A percentile compares a stretch with the other conserved stretches of the same genome.
phyloP scores from a whole-genome alignment of 2,329 filamentous ascomycete genomes.

The Byssochlamys sp. region DNA sequence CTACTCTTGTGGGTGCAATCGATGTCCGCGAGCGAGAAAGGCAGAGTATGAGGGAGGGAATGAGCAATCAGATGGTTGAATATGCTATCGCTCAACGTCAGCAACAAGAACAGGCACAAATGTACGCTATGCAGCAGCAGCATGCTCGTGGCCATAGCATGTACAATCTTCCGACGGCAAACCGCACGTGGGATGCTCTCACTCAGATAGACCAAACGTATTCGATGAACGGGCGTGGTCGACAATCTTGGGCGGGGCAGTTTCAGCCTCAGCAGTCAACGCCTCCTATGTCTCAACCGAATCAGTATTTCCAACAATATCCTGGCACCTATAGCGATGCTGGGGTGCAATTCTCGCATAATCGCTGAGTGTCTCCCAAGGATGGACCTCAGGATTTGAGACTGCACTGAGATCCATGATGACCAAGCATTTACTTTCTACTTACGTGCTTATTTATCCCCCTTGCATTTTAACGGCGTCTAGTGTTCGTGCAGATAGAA shows the following conservation, averaged over 20 bases:
- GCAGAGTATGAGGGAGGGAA: conserved; percentile 57
- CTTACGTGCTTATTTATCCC: background rate
- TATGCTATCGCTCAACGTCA: conserved; percentile 62
- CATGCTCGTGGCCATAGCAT: conserved; percentile 17
- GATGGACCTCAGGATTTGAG: background rate
- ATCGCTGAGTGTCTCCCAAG: background rate
- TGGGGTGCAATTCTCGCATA: conserved; percentile 13
- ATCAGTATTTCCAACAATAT: conserved; percentile 18
- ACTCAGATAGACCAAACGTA: conserved; percentile 22
- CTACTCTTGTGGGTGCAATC: conserved; percentile 67
- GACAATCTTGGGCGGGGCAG: conserved; percentile 25
- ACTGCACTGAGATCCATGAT: background rate
- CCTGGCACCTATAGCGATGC: conserved; percentile 14
- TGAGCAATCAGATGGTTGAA: conserved; percentile 61
- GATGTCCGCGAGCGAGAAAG: conserved; percentile 71
- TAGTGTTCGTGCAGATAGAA: background rate
- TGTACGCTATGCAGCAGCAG: conserved; percentile 9
- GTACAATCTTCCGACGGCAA: conserved; percentile 28
- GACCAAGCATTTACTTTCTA: background rate
- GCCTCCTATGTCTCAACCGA: conserved; percentile 17
- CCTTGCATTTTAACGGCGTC: background rate
- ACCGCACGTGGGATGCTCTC: conserved; percentile 28
- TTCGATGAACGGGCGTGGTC: conserved; percentile 15
- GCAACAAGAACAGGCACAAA: conserved; percentile 37
- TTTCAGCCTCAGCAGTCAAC: conserved; percentile 16